These are phyloP conservation scores for Lipomyces chichibuensis DNA, from an alignment of 805 yeast species.

Conservation along the genomic window DNA sequence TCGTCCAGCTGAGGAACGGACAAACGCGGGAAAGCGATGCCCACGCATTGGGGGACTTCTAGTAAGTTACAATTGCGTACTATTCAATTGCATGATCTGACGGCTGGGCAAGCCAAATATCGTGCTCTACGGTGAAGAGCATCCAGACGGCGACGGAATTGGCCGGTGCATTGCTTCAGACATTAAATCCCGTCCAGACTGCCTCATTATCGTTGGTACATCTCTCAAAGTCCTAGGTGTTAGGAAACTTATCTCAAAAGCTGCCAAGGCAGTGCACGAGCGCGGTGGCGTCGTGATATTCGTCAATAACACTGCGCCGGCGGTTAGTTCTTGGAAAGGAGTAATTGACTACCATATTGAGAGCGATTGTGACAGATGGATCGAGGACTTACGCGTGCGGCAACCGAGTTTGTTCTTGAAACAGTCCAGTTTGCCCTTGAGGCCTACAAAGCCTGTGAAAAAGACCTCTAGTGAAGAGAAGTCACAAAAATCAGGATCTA, in stretches of 20 bases:
- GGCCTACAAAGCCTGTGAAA: slow-evolving; percentile 12
- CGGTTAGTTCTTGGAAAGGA: slow-evolving; percentile 63
- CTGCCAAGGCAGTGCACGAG: slow-evolving; percentile 74
- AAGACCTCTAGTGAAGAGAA: not conserved
- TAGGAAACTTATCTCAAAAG: slow-evolving; percentile 67
- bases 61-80: slow-evolving; percentile 4
- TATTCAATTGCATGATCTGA: not conserved
- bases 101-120: slow-evolving; percentile 62
- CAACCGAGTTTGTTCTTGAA: slow-evolving; percentile 60
- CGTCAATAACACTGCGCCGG: slow-evolving; percentile 60
- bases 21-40: slow-evolving; percentile 69
- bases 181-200: slow-evolving; percentile 63
- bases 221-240: slow-evolving; percentile 91
- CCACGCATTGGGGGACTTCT: slow-evolving; percentile 77
- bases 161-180: slow-evolving; percentile 72
- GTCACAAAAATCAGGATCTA: not conserved
- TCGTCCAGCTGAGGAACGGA: slow-evolving; percentile 53
- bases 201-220: slow-evolving; percentile 88
- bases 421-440: slow-evolving; percentile 19
- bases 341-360: slow-evolving; percentile 77
- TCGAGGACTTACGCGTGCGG: slow-evolving; percentile 54
- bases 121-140: slow-evolving; percentile 91
- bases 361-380: slow-evolving; percentile 83
- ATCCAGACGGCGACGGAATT: slow-evolving; percentile 80
- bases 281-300: slow-evolving; percentile 77